phyloP scores from a whole-genome alignment of 805 yeast genomes.

The Kodamaea kaohsiungensis region DNA sequence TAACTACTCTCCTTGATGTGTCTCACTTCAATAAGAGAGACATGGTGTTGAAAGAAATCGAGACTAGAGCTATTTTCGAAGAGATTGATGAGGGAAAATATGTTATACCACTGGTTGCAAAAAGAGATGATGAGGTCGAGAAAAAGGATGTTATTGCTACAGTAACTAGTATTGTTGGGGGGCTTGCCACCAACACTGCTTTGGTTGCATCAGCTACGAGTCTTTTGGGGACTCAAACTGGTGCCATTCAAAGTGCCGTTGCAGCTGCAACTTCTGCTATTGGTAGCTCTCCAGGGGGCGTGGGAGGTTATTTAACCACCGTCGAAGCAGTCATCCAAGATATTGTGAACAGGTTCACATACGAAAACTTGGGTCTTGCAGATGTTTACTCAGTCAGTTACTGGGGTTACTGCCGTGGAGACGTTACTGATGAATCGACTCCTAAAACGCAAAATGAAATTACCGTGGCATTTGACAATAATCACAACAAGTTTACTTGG shows the following conservation, averaged over 20 bases:
- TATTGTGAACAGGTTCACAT: slow-evolving; percentile 21
- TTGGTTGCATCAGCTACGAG: slow-evolving; percentile 5
- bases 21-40: slow-evolving; percentile 4
- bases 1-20: slow-evolving; percentile 28
- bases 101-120: too few relatives aligned
- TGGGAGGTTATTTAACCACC: slow-evolving; percentile 11
- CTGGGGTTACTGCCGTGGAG: slow-evolving; percentile 48
- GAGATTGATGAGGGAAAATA: too few relatives aligned
- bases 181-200: neutral
- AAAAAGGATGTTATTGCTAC: neutral
- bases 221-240: neutral
- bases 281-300: slow-evolving; percentile 8
- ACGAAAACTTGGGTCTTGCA: slow-evolving; percentile 38
- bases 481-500: slow-evolving; percentile 36
- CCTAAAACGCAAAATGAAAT: slow-evolving; percentile 1
- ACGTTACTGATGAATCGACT: slow-evolving; percentile 1
- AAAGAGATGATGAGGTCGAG: neutral
- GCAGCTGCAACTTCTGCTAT: slow-evolving; percentile 7
- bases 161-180: neutral
- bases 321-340: slow-evolving; percentile 21
- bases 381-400: slow-evolving; percentile 40
- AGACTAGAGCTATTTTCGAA: neutral
- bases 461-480: slow-evolving; percentile 25
- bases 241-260: neutral
- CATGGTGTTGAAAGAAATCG: neutral